These are phyloP conservation scores for Colletotrichum scovillei DNA, from an alignment of 2,329 filamentous ascomycete species.

Conservation along the genomic window DNA sequence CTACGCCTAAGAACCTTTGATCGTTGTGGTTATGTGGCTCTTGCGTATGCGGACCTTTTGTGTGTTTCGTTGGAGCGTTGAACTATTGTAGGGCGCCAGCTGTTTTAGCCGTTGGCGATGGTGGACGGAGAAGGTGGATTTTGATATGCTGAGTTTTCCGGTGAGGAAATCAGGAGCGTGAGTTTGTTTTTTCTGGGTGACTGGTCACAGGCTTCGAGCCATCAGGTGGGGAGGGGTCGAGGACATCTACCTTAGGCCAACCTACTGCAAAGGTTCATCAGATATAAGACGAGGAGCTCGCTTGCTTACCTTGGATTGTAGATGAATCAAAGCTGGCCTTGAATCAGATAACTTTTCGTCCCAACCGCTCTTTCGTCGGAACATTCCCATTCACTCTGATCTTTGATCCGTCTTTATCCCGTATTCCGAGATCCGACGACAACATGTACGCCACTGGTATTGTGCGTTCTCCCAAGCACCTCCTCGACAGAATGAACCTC, in stretches of 20 bases:
- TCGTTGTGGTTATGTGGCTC: neutral
- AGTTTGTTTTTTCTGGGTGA: neutral
- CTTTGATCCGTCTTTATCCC: neutral
- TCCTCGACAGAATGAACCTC: conserved; percentile 4
- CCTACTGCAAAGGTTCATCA: neutral
- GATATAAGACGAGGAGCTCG: neutral
- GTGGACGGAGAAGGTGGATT: neutral
- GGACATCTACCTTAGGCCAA: neutral
- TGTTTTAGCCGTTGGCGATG: neutral
- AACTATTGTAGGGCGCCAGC: neutral
- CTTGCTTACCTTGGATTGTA: neutral
- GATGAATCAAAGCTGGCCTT: neutral
- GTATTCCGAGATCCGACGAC: neutral
- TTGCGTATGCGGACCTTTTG: neutral
- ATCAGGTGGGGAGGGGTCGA: neutral
- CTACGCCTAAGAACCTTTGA: neutral
- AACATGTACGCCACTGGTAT: conserved; percentile 29
- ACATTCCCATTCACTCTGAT: neutral
- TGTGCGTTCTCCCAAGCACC: neutral
- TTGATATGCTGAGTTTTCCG: neutral
- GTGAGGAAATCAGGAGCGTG: no score
- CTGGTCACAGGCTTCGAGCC: neutral
- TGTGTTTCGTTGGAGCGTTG: neutral
- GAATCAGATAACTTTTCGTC: neutral
- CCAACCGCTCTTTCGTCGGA: neutral